Evolutionary conservation across 2,329 filamentous ascomycete species (phyloP).

Genomic region (Nemania serpens): DNA sequence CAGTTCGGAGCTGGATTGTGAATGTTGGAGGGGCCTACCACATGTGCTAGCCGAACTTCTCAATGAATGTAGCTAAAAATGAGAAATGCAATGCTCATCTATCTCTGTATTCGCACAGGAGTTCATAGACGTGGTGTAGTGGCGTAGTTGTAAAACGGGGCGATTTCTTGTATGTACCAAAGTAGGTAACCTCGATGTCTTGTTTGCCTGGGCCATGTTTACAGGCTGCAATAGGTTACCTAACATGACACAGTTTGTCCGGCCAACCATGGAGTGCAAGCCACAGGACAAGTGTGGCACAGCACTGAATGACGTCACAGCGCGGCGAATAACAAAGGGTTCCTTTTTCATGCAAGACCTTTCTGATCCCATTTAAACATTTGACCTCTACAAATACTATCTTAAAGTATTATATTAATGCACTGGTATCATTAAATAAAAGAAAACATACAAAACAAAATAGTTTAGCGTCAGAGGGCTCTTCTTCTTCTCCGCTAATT

Average conservation of each 20-base stretch:
- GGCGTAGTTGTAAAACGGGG: background rate
- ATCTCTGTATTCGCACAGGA: too few relatives aligned
- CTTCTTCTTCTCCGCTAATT: too few relatives aligned
- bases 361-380: too few relatives aligned
- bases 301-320: background rate
- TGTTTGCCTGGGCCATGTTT: conserved; percentile 17
- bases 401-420: too few relatives aligned
- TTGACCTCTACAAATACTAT: too few relatives aligned
- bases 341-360: too few relatives aligned
- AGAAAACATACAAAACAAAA: too few relatives aligned
- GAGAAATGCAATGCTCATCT: background rate
- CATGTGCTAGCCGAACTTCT: background rate
- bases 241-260: conserved; percentile 37
- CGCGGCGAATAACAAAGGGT: too few relatives aligned
- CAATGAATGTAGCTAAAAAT: background rate
- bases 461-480: too few relatives aligned
- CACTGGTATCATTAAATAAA: too few relatives aligned
- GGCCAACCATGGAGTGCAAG: conserved; percentile 31
- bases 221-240: conserved; percentile 1
- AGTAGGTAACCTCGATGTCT: too few relatives aligned
- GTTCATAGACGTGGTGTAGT: background rate
- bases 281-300: background rate
- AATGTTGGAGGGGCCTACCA: conserved; percentile 6
- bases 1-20: background rate
- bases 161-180: background rate